These are phyloP conservation scores for Chlorella sp. DNA, from an alignment of 139 green algal species.

Conservation along the genomic window DNA sequence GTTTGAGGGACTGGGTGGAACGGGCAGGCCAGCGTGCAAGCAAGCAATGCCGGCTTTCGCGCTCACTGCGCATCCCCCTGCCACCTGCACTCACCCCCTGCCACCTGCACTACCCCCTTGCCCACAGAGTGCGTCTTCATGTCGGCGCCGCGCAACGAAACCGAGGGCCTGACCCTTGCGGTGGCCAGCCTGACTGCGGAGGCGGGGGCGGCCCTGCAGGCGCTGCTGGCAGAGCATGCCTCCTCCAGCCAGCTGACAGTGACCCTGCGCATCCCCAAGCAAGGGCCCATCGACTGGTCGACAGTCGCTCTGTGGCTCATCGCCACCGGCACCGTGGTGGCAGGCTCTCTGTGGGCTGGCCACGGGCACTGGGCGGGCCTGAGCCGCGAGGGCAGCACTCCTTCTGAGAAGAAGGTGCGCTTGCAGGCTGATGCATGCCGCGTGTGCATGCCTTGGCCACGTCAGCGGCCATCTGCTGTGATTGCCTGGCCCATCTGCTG, in stretches of 20 bases:
- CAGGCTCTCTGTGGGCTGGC: conserved; percentile 67
- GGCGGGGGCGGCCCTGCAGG: conserved; percentile 36
- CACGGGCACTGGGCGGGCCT: conserved; percentile 39
- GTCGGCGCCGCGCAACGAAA: conserved; percentile 36
- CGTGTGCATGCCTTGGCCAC: too few species aligned
- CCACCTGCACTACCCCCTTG: background rate
- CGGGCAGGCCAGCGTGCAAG: too few species aligned
- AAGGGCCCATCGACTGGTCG: conserved; percentile 59
- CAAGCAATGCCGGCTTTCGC: too few species aligned
- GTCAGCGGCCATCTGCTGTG: too few species aligned
- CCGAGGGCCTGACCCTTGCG: background rate
- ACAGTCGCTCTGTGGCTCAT: conserved; percentile 68
- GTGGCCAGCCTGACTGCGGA: conserved; percentile 57
- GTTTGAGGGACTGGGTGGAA: too few species aligned
- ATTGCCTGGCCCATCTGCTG: too few species aligned
- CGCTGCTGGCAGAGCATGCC: background rate
- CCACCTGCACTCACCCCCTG: too few species aligned
- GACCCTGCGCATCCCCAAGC: conserved; percentile 20
- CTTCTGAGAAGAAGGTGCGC: background rate
- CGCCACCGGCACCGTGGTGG: conserved; percentile 69
- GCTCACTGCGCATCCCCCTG: too few species aligned
- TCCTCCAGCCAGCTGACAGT: background rate
- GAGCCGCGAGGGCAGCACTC: background rate
- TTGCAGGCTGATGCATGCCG: too few species aligned
- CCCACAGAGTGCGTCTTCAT: conserved; percentile 69